Conservation (phyloP, 1,284 basidiomycete genomes). For the Leccinum subrobustum region DNA sequence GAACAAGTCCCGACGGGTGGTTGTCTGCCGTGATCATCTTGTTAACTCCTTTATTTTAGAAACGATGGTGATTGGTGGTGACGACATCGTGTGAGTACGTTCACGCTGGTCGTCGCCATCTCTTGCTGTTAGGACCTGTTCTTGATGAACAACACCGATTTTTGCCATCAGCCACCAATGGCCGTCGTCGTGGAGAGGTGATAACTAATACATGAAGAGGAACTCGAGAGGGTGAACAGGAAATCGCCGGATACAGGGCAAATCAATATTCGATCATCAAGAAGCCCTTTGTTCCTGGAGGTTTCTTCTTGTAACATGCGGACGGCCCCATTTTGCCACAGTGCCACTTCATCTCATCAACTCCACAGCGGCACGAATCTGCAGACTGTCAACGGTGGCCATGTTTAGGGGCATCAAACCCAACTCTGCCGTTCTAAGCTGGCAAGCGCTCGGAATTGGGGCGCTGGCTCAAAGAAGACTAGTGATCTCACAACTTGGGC, state of each 20-base stretch:
- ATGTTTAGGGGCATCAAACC: conserved; percentile 8
- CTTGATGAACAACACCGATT: neutral
- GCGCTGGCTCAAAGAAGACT: neutral
- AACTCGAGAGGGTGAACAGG: neutral
- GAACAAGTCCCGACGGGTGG: neutral
- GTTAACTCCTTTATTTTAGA: conserved; percentile 1
- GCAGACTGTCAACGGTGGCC: conserved; percentile 1
- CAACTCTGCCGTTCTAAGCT: neutral
- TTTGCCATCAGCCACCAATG: neutral
- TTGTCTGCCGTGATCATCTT: neutral
- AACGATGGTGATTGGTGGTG: neutral
- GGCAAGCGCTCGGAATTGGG: neutral
- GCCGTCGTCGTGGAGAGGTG: neutral
- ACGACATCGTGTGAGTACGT: neutral
- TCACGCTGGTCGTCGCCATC: neutral
- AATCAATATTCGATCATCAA: conserved; percentile 10
- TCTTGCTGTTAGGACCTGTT: neutral
- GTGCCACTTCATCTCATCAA: too few species aligned
- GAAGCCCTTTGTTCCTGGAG: neutral
- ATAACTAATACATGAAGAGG: neutral
- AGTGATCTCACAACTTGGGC: neutral
- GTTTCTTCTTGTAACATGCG: neutral
- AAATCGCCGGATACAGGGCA: neutral
- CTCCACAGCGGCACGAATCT: neutral
- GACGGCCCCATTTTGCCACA: neutral